Conservation (phyloP, 2,329 filamentous ascomycete species). For the Diaporthe longicolla region DNA sequence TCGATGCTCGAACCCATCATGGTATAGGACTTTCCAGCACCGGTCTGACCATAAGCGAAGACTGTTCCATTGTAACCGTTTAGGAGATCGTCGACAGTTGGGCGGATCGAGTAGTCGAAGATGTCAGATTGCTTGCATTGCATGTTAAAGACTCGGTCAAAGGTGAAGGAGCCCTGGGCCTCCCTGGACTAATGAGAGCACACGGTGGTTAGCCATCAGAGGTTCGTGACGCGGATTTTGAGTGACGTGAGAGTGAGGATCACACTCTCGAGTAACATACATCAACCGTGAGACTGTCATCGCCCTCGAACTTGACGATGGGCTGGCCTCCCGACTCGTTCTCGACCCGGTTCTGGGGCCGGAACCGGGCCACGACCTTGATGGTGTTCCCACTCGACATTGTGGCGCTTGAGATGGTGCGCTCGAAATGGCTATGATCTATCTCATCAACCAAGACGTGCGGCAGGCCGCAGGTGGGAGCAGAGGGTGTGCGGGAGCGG, state of each 20-base stretch:
- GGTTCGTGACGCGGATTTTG: neutral
- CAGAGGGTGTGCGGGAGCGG: conserved; percentile 8
- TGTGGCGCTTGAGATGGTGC: conserved; percentile 52
- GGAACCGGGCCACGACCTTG: conserved; percentile 97
- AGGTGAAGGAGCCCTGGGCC: conserved; percentile 89
- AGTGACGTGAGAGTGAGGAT: neutral
- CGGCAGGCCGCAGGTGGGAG: conserved; percentile 38
- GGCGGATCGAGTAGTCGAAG: conserved; percentile 97
- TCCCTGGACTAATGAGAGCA: conserved; percentile 77
- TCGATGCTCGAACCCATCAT: conserved; percentile 99
- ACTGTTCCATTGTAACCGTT: conserved; percentile 99
- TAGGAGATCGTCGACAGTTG: conserved; percentile 97
- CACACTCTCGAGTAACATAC: conserved; percentile 66
- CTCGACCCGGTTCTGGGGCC: conserved; percentile 96
- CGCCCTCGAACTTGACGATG: conserved; percentile 89
- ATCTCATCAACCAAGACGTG: conserved; percentile 47
- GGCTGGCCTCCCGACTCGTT: conserved; percentile 90
- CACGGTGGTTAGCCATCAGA: conserved; percentile 13
- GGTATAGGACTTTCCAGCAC: conserved; percentile 98
- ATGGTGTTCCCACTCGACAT: conserved; percentile 76
- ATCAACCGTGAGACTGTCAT: conserved; percentile 89
- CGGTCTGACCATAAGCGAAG: conserved; percentile 98
- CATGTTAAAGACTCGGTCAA: conserved; percentile 98
- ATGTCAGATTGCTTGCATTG: conserved; percentile 90
- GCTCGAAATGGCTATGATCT: conserved; percentile 46